Evolutionary conservation across 2,329 filamentous ascomycete species (phyloP).

Genomic region (Aspergillus thermomutatus): DNA sequence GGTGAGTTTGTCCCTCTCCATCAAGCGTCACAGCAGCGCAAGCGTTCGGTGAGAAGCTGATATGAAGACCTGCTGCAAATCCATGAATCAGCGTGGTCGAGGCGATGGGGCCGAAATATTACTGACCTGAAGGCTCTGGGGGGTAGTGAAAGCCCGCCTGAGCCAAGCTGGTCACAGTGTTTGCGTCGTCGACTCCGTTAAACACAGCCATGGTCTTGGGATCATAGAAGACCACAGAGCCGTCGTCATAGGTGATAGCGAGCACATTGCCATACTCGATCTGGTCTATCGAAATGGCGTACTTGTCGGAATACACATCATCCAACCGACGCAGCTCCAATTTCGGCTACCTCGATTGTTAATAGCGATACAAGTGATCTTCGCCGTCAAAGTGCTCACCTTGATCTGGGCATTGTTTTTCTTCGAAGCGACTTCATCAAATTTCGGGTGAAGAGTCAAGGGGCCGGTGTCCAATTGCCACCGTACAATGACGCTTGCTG

Average conservation of each 20-base stretch:
- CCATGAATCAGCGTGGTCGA: conserved; percentile 8
- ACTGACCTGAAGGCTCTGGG: conserved; percentile 60
- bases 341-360: conserved; percentile 37
- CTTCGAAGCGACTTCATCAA: conserved; percentile 69
- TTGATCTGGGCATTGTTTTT: conserved; percentile 52
- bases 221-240: conserved; percentile 76
- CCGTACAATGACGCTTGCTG: conserved; percentile 71
- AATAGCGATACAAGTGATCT: conserved; percentile 6
- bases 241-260: conserved; percentile 73
- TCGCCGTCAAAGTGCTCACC: conserved; percentile 20
- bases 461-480: conserved; percentile 72
- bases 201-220: conserved; percentile 68
- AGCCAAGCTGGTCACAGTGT: conserved; percentile 65
- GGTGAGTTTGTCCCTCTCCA: conserved; percentile 36
- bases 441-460: conserved; percentile 69
- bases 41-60: conserved; percentile 44
- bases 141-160: conserved; percentile 76
- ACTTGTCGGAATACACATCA: conserved; percentile 66
- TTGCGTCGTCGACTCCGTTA: conserved; percentile 60
- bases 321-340: conserved; percentile 61
- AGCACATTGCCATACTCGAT: conserved; percentile 70
- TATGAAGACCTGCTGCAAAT: conserved; percentile 29
- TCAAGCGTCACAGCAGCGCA: conserved; percentile 40
- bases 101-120: not conserved
- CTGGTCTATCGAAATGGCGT: conserved; percentile 65